Base-by-base conservation (phyloP, 371 early-diverging fungal species). In the Syncephalis plumigaleata region DNA sequence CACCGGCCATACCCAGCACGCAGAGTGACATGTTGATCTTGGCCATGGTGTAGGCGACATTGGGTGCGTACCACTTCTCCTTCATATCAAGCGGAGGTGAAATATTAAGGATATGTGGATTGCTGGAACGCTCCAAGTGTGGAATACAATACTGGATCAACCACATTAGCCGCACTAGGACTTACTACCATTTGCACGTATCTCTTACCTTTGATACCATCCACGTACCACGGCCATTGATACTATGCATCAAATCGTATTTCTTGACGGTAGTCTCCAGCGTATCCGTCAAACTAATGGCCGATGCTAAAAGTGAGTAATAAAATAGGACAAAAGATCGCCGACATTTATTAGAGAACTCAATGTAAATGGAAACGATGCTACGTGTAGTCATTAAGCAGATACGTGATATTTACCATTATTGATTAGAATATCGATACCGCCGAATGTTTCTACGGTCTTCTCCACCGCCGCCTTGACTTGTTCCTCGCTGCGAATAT, bases 191-290 rank as follows among this genome's bases (percentile, higher is more conserved):
- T n/a, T n/a, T n/a, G n/a, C n/a, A n/a, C n/a, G n/a, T n/a, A n/a
- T n/a, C n/a, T n/a, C n/a, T n/a, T 48, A 65, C 54, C 65, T 85
- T 81, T 37, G 83, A 70, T 21, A 75, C 73, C 49, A 87, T 50
- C 75, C 78, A 87, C 20, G 87, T 84, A 2, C 88, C 88, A 24
- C 87, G 70, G 2, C 73, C 72, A 55, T 87, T 87, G 63, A 87
- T 68, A 39, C 62, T 56, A 60, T 81, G 72, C 87, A 87, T 87
- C 55, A 87, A 62, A 55, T 86, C 85, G 44, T 73, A 83, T 59
- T 69, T 77, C 58, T 84, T 86, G 45, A 73, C 57, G 2, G 67
- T 44, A 0, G 81, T 81, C 15, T 57, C 55, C 47, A 63, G 64
- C 0, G 83, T 84, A 47, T 71, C 55, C 11, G 77, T 78, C 50